Conservation (phyloP, 2,329 filamentous ascomycete species). For the Colletotrichum spinosum region DNA sequence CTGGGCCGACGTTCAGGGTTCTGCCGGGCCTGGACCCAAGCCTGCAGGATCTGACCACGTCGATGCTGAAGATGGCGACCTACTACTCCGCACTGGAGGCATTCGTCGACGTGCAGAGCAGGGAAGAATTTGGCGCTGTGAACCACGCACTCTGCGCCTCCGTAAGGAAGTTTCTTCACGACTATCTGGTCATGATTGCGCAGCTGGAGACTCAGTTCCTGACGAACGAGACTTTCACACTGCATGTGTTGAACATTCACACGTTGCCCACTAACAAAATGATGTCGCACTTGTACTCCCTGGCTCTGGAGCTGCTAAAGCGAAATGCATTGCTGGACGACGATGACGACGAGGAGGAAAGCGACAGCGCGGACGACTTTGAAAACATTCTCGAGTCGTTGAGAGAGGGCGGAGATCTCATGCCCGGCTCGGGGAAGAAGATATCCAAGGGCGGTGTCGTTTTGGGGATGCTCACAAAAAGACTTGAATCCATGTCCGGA, state of each 20-base stretch:
- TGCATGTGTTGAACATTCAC: conserved; percentile 93
- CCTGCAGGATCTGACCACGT: conserved; percentile 84
- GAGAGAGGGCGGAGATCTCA: conserved; percentile 85
- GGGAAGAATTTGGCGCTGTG: conserved; percentile 92
- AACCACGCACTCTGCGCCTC: conserved; percentile 97
- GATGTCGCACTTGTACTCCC: conserved; percentile 87
- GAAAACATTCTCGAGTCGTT: conserved; percentile 94
- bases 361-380: conserved; percentile 84
- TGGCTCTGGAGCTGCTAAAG: conserved; percentile 88
- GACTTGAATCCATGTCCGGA: conserved; percentile 90
- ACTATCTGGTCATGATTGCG: conserved; percentile 92
- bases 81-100: conserved; percentile 92
- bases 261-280: conserved; percentile 91
- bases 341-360: conserved; percentile 76
- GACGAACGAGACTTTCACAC: conserved; percentile 87
- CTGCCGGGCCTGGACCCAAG: conserved; percentile 89
- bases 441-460: conserved; percentile 97
- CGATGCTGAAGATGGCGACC: conserved; percentile 93
- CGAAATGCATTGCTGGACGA: conserved; percentile 91
- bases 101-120: conserved; percentile 93
- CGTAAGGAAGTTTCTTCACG: conserved; percentile 89
- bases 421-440: conserved; percentile 84
- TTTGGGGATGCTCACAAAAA: conserved; percentile 85
- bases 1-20: conserved; percentile 84
- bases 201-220: conserved; percentile 94